Percentiles rank a stretch among this genome's conserved stretches.
Evolutionary conservation across 306 rosid genomes (phyloP).

Genomic region (Delonix regia): DNA sequence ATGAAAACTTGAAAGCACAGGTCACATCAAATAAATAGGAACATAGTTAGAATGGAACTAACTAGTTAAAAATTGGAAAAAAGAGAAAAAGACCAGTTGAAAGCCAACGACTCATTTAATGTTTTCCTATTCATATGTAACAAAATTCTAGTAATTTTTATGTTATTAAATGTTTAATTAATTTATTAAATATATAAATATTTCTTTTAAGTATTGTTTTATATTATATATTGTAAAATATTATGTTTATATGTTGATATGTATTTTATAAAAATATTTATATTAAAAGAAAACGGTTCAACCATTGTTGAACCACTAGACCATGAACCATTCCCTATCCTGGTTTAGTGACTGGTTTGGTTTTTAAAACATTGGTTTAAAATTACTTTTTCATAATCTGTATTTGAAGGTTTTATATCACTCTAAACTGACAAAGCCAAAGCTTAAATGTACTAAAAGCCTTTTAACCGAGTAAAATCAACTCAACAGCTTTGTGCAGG

Average conservation of each 20-base stretch:
- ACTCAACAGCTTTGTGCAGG: constrained; percentile 92
- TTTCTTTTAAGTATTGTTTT: not conserved
- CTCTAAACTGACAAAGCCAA: not conserved
- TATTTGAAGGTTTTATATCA: constrained; percentile 8
- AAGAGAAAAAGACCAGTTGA: not conserved
- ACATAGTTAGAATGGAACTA: not conserved
- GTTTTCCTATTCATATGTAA: not conserved
- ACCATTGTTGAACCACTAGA: not conserved
- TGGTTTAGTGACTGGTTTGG: not conserved
- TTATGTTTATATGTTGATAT: no score
- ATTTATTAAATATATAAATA: not conserved
- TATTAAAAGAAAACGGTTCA: not conserved
- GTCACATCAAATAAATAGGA: not conserved
- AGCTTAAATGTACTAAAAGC: constrained; percentile 17
- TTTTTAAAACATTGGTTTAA: not conserved
- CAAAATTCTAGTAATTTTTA: not conserved
- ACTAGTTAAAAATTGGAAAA: not conserved
- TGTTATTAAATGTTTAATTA: not conserved
- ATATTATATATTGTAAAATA: not conserved
- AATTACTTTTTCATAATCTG: not conserved
- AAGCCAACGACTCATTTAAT: not conserved
- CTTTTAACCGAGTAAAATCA: constrained; percentile 46
- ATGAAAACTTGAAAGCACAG: not conserved
- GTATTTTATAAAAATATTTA: no score
- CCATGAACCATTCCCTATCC: not conserved